phyloP scores from a whole-genome alignment of 176 grass and related monocot species.

The Panicum miliaceum region DNA sequence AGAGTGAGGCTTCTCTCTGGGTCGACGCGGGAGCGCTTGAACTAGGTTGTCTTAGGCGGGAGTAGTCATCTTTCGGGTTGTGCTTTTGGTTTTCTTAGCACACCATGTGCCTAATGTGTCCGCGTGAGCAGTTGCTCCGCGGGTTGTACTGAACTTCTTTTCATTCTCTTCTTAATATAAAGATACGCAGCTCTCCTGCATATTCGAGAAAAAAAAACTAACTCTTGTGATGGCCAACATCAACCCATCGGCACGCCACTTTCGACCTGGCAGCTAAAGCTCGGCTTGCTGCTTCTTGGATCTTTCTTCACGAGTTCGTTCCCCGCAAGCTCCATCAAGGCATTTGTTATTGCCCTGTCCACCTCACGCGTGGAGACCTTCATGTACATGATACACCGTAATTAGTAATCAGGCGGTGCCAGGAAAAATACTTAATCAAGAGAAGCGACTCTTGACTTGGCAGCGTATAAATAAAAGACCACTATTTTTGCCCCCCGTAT shows the following conservation, averaged over 20 bases:
- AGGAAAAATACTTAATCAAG: not conserved
- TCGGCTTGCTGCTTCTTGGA: not conserved
- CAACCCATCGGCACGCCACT: slow-evolving; percentile 3
- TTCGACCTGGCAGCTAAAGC: slow-evolving; percentile 38
- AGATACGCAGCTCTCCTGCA: no score
- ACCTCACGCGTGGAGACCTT: slow-evolving; percentile 26
- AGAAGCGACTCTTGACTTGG: not conserved
- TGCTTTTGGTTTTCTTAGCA: no score
- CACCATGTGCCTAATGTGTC: no score
- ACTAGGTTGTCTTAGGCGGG: no score
- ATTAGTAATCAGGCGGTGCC: not conserved
- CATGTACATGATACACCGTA: not conserved
- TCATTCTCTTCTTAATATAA: no score
- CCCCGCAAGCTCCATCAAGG: slow-evolving; percentile 30
- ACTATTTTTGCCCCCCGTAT: not conserved
- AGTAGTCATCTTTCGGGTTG: no score
- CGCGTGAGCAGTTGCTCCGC: no score
- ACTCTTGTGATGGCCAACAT: not conserved
- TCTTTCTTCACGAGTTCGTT: not conserved
- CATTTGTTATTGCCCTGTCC: slow-evolving; percentile 38
- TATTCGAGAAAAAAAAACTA: no score
- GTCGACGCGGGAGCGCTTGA: no score
- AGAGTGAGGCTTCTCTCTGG: no score
- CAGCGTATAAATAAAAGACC: not conserved
- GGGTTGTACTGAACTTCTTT: no score